Percentiles rank a stretch among this genome's conserved stretches.
Conservation (phyloP, 2,329 filamentous ascomycete genomes). For the Diaporthe vexans region DNA sequence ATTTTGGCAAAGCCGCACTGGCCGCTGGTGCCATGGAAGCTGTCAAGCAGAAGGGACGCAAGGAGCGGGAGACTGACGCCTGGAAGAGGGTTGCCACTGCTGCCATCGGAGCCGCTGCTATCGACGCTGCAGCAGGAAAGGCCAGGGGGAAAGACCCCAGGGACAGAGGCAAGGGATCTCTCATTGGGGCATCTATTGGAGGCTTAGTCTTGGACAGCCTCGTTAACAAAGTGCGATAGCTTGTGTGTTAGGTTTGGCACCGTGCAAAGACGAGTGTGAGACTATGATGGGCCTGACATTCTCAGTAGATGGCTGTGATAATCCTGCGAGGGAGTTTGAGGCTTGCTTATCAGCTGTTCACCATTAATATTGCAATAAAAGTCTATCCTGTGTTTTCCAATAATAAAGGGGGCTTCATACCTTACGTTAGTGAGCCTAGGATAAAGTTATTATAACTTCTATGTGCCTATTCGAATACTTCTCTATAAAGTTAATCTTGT, state of each 20-base stretch:
- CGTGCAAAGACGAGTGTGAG: background rate
- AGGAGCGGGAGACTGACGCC: conserved; percentile 4
- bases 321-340: background rate
- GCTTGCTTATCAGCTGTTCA: background rate
- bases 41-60: conserved; percentile 26
- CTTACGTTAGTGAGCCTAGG: too few species aligned
- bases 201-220: conserved; percentile 32
- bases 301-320: background rate
- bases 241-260: background rate
- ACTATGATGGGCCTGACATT: background rate
- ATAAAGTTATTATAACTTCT: too few species aligned
- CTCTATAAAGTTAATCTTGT: too few species aligned
- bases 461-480: too few species aligned
- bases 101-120: conserved; percentile 22
- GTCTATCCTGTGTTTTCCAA: background rate
- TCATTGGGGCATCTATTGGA: conserved; percentile 26
- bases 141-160: conserved; percentile 18
- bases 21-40: conserved; percentile 31
- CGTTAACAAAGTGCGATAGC: conserved; percentile 22
- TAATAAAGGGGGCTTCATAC: too few species aligned
- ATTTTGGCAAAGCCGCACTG: conserved; percentile 26
- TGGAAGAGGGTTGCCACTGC: conserved; percentile 38
- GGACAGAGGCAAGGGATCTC: conserved; percentile 27
- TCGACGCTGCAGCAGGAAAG: conserved; percentile 28
- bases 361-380: background rate